Conservation (phyloP, 2,329 filamentous ascomycete genomes). For the Verticillium alfalfae region DNA sequence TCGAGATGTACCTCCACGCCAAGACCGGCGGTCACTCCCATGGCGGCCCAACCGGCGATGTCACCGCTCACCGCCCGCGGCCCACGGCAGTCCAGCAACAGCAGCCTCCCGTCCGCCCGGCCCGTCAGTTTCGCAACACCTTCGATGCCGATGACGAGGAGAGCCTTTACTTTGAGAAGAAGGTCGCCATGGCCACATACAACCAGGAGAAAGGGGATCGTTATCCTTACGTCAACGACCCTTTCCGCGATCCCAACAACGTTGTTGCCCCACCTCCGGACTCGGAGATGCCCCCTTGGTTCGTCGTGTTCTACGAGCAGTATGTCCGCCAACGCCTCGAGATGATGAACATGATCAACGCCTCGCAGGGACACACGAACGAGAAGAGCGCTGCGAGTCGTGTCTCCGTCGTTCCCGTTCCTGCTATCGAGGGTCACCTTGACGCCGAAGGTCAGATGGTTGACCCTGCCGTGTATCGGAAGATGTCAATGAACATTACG, state of each 20-base stretch:
- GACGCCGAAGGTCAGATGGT: conserved; percentile 39
- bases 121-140: not conserved
- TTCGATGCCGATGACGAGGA: conserved; percentile 15
- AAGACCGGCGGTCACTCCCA: conserved; percentile 56
- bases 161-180: conserved; percentile 30
- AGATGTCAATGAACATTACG: conserved; percentile 66
- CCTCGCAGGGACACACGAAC: conserved; percentile 7
- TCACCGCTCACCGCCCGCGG: conserved; percentile 4
- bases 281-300: conserved; percentile 55
- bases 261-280: conserved; percentile 18
- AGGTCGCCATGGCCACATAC: conserved; percentile 31
- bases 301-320: conserved; percentile 58
- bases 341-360: conserved; percentile 48
- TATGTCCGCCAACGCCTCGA: conserved; percentile 56
- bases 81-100: not conserved
- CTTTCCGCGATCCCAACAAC: conserved; percentile 19
- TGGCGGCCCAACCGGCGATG: conserved; percentile 44
- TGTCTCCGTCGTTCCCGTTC: conserved; percentile 16
- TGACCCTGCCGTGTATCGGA: conserved; percentile 46
- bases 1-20: conserved; percentile 56
- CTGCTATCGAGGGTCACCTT: conserved; percentile 26
- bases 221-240: conserved; percentile 12
- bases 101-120: not conserved
- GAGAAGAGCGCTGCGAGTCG: conserved; percentile 24
- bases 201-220: conserved; percentile 22